phyloP scores from a whole-genome alignment of 768 basidiomycete species.

The Baorangia bicolor region DNA sequence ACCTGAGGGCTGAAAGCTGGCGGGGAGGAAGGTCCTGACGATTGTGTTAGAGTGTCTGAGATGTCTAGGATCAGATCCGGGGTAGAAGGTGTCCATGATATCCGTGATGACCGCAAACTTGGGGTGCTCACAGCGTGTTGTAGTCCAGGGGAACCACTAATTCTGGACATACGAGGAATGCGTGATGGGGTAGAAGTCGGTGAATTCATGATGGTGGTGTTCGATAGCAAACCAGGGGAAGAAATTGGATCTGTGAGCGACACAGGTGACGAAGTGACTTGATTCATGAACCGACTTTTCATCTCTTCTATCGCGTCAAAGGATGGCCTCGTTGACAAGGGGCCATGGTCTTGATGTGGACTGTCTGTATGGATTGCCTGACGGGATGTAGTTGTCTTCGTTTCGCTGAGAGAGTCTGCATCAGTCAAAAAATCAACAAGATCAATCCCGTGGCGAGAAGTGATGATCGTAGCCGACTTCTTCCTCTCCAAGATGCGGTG shows the following conservation, averaged over 20 bases:
- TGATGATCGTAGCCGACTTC: constrained; percentile 11
- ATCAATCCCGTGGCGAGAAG: constrained; percentile 6
- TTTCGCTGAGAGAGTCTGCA: constrained; percentile 9
- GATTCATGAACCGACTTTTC: constrained; percentile 54
- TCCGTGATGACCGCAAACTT: constrained; percentile 26
- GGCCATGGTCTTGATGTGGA: constrained; percentile 12
- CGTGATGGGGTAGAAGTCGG: constrained; percentile 17
- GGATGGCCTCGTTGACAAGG: constrained; percentile 31
- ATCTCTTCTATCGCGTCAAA: constrained; percentile 59
- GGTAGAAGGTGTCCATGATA: constrained; percentile 44
- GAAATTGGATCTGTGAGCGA: constrained; percentile 17
- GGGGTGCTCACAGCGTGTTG: constrained; percentile 30
- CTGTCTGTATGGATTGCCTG: constrained; percentile 8
- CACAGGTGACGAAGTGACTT: constrained; percentile 26
- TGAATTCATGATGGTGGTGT: constrained; percentile 10
- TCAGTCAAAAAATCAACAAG: constrained; percentile 1
- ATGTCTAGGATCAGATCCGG: constrained; percentile 62
- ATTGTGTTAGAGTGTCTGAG: constrained; percentile 58
- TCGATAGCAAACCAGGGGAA: constrained; percentile 15
- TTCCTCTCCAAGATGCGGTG: constrained; percentile 24
- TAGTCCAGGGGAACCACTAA: constrained; percentile 26
- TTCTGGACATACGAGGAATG: constrained; percentile 31
- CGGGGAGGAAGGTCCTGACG: constrained; percentile 55
- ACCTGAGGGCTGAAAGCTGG: constrained; percentile 36
- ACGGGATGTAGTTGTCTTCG: constrained; percentile 10